Evolutionary conservation across 2,329 filamentous ascomycete species (phyloP), one percentile per base, ranked within the genome.

Genomic region (Hypomyces rosellus): DNA sequence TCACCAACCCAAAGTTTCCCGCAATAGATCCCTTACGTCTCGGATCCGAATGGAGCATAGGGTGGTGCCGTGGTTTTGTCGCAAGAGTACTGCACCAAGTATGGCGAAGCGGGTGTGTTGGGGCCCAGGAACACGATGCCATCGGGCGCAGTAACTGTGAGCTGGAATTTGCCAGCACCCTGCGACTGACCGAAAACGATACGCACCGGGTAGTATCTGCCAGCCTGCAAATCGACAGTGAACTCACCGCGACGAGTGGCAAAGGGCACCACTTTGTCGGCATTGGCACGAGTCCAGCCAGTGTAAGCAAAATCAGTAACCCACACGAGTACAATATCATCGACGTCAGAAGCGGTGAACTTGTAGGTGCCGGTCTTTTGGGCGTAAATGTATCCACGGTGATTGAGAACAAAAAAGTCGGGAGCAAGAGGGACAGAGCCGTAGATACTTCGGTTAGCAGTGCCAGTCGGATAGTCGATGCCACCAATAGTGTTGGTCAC

Each of bases 341-440:
- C 56, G 5, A 59, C 55, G 13, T 36, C 48, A 7, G 50, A 41
- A 15, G 61, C 46, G 22, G 54, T 56, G 40, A 61, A 57, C 42
- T 55, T 58, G 54, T 56, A 62, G 3, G 45, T 40, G 25, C 60
- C 60, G 1, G 30, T 40, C 51, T 61, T 54, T 45, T 54, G 58
- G 2, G 58, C 58, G 44, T 55, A 61, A 2, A 61, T 52, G 50
- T 61, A 62, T 11, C 55, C 60, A 43, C 49, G 57, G 20, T 62
- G 57, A 51, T 60, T 61, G 11, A 61, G 54, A 3, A 49, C 55
- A 39, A 62, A 61, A 53, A 54, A 58, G 14, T 11, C 3, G 4
- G 14, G 16, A 12, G 16, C 12, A 20, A 41, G 16, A 4, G 15
- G n/a, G 38, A 13, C 20, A 13, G 15, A 18, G n/a, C 38, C 38